A percentile compares a stretch with the other conserved stretches of the same genome.
Conservation (phyloP, 2,329 filamentous ascomycete genomes). For the Ploettnerulaceae sp. region DNA sequence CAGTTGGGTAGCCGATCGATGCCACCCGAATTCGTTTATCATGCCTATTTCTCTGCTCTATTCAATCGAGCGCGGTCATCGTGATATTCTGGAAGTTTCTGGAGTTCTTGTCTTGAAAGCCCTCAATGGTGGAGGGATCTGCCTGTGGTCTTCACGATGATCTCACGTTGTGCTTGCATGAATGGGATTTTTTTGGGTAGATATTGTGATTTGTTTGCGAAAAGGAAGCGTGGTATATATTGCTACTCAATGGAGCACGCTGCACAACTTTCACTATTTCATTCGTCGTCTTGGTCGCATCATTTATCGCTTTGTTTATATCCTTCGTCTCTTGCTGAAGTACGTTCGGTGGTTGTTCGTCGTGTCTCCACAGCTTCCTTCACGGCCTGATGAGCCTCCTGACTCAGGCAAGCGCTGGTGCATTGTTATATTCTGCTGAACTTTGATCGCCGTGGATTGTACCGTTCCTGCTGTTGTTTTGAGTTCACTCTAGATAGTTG, state of each 20-base stretch:
- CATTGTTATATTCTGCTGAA: conserved; percentile 9
- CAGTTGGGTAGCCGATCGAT: conserved; percentile 14
- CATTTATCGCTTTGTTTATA: conserved; percentile 1
- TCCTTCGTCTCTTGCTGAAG: conserved; percentile 10
- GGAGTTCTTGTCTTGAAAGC: conserved; percentile 19
- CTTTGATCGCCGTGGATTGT: conserved; percentile 5
- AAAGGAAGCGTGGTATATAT: conserved; percentile 8
- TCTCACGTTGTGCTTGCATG: conserved; percentile 22
- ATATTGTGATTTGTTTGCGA: conserved; percentile 21
- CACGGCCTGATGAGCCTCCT: conserved; percentile 9
- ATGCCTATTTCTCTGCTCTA: conserved; percentile 16
- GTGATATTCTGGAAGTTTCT: conserved; percentile 17
- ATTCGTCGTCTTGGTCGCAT: conserved; percentile 1
- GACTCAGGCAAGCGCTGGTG: conserved; percentile 5
- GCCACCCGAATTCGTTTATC: conserved; percentile 9
- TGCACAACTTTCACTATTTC: conserved; percentile 4
- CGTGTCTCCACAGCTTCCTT: conserved; percentile 5
- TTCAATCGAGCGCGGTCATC: conserved; percentile 22
- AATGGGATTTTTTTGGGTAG: conserved; percentile 14
- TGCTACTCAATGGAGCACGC: conserved; percentile 2
- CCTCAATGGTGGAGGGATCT: conserved; percentile 17
- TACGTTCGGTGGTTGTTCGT: conserved; percentile 6
- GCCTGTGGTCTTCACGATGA: conserved; percentile 21
- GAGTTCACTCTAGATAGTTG: conserved; percentile 8
- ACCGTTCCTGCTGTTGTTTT: conserved; percentile 5